Base-by-base conservation (phyloP, 2,329 filamentous ascomycete species). In the Aureobasidium sp. region DNA sequence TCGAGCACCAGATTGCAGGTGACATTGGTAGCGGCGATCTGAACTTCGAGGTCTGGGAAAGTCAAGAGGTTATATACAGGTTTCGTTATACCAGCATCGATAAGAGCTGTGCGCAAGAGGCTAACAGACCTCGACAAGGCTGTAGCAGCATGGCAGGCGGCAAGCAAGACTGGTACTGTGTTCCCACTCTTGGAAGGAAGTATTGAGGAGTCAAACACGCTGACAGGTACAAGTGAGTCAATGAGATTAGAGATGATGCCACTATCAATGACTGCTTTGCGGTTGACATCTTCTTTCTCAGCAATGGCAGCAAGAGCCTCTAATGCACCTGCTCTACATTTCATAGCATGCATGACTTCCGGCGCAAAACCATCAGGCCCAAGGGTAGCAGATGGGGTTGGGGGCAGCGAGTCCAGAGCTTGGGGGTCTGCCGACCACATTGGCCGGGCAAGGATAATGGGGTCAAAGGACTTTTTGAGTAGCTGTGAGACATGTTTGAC, bases 1-100 rank as follows among this genome's bases (percentile, higher is more conserved):
- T 96, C 90, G 50, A 91, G 80, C 6, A 96, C 83, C 53, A 99
- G 75, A 72, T 99, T 99, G 68, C 87, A 91, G 42, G 95, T 83
- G 7, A 88, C 87, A 39, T 89, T 87, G 0, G 91, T 95, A 6
- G 93, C 91, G 53, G 91, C 91, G 70, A 94, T 87, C 70, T 92
- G 88, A 5, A 97, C 86, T 58, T 93, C 86, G 36, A 90, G 76
- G 66, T 94, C 85, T 7, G 82, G 80, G 72, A 94, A 88, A 62
- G 81, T 85, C 65, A 97, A 79, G 49, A 97, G 84, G 34, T 80
- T 79, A 66, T 92, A 88, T 8, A 96, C 77, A 3, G 92, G 92
- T 66, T 85, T 82, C 2, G 89, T 87, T 55, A 96, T 87, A 6
- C 86, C 88, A 63, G 90, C 85, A 73, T 99, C 94, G 62, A 96